phyloP scores from a whole-genome alignment of 306 rosid species.

The Boehmeria nivea region DNA sequence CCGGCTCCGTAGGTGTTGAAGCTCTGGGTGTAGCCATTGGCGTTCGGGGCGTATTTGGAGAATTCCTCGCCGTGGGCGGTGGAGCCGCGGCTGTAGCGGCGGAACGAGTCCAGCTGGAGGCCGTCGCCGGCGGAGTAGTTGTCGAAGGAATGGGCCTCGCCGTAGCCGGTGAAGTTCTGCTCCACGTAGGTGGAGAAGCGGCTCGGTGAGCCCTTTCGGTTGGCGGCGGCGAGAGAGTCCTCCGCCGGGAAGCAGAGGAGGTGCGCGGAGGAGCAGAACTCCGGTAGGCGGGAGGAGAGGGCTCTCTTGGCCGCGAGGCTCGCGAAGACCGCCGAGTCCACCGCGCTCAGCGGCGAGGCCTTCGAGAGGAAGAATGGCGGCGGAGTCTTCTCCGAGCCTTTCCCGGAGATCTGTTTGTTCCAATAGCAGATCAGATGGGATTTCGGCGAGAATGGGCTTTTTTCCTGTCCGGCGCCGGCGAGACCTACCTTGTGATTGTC shows the following conservation, averaged over 20 bases:
- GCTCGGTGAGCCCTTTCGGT: no score
- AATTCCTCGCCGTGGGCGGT: slow-evolving; percentile 53
- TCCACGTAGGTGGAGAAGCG: no score
- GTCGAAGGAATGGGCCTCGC: no score
- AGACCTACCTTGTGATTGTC: no score
- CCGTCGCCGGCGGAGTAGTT: no score
- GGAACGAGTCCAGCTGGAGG: slow-evolving; percentile 62
- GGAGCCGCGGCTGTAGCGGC: slow-evolving; percentile 77
- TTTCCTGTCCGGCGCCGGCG: slow-evolving; percentile 20
- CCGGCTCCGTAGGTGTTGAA: slow-evolving; percentile 60
- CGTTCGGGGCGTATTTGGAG: slow-evolving; percentile 32
- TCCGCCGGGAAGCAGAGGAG: slow-evolving; percentile 72
- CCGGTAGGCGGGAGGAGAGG: slow-evolving; percentile 58
- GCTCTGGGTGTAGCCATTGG: slow-evolving; percentile 65
- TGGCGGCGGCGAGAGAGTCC: no score
- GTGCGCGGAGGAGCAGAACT: slow-evolving; percentile 69
- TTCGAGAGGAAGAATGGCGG: slow-evolving; percentile 58
- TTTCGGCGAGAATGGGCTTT: slow-evolving; percentile 69
- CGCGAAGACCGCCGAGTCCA: slow-evolving; percentile 48
- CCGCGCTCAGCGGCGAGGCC: slow-evolving; percentile 62
- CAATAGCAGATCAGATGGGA: slow-evolving; percentile 69
- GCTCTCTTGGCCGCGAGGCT: slow-evolving; percentile 66
- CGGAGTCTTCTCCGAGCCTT: slow-evolving; percentile 22
- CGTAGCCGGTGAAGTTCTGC: no score
- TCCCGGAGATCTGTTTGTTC: slow-evolving; percentile 84